Base-by-base conservation (phyloP, 345 rosid genomes). In the Rubroshorea leprosula region DNA sequence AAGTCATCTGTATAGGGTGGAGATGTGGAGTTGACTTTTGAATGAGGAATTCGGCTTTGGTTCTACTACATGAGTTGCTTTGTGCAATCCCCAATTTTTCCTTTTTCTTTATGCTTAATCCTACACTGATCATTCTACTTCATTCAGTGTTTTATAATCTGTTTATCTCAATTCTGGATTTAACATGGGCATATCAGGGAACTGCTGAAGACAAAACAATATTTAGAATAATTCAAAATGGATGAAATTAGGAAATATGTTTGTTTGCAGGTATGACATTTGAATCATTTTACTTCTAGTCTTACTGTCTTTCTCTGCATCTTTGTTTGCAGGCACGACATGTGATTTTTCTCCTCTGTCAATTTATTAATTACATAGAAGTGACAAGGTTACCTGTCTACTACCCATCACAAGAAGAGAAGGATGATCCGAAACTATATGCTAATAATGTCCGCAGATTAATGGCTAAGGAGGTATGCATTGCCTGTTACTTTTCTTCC, bases 321-420 rank as follows among this genome's bases (percentile, higher is more conserved):
- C 23, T 61, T 24, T 4, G 23, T 60, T 19, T 78, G 49, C 79
- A 93, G 99, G 84, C 63, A 24, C 94, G 96, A 18, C 99, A 93
- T 83, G 76, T 89, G 54, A 21, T 89, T 58, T 76, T 85, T 58
- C 97, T 93, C 60, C 82, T 93, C 4, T 89, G 96, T 70, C 99
- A 93, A 66, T 83, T 93, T n/a, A 65, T 82, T 61, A 93, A 93
- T 73, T 80, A 81, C 78, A 66, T 93, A 55, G 97, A 89, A 71
- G 97, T 90, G 48, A 73, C 64, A 24, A 72, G 72, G 48, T 77
- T 93, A 63, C 95, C 97, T 53, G 79, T 83, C 51, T 93, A 93
- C 85, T 71, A 69, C 72, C 99, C 99, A 0, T 82, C 96, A 49
- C 86, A 89, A 60, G 83, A 83, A 77, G 99, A 93, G 83, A 87